phyloP scores from a whole-genome alignment of 805 yeast genomes.

The Sugiyamaella mastotermitis region DNA sequence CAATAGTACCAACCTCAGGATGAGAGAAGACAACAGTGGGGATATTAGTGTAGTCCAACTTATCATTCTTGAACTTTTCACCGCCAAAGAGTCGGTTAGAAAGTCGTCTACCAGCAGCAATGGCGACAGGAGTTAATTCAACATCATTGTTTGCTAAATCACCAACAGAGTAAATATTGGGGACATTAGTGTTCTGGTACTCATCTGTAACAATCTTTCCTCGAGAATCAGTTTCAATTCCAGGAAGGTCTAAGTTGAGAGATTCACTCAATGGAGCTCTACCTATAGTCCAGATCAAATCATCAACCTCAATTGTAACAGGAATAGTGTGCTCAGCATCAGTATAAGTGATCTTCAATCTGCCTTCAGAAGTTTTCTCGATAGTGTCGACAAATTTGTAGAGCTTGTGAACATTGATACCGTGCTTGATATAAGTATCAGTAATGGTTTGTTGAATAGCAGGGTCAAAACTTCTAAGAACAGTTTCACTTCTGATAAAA shows the following conservation, averaged over 20 bases:
- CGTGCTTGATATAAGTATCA: slow-evolving; percentile 71
- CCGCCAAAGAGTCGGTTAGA: slow-evolving; percentile 91
- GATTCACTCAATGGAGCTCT: slow-evolving; percentile 64
- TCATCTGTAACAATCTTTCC: slow-evolving; percentile 77
- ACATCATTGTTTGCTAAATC: slow-evolving; percentile 82
- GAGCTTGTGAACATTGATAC: slow-evolving; percentile 72
- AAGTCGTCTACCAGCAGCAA: slow-evolving; percentile 94
- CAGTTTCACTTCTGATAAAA: slow-evolving; percentile 86
- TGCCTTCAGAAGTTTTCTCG: slow-evolving; percentile 37
- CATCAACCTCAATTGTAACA: slow-evolving; percentile 58
- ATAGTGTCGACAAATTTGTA: slow-evolving; percentile 41
- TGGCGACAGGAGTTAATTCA: slow-evolving; percentile 96
- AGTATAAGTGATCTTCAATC: slow-evolving; percentile 43
- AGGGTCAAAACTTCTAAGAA: slow-evolving; percentile 81
- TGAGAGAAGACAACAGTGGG: slow-evolving; percentile 98
- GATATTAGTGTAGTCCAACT: slow-evolving; percentile 78
- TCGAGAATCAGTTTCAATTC: slow-evolving; percentile 53
- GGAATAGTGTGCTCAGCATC: slow-evolving; percentile 33
- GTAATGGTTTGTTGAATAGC: slow-evolving; percentile 75
- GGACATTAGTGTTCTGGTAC: slow-evolving; percentile 72
- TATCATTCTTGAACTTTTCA: slow-evolving; percentile 57
- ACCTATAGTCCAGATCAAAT: slow-evolving; percentile 90
- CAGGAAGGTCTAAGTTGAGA: slow-evolving; percentile 71
- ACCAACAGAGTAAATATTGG: slow-evolving; percentile 77
- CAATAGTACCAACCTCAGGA: slow-evolving; percentile 96